phyloP scores from a whole-genome alignment of 345 rosid species.

The Pugionium dolabratum region DNA sequence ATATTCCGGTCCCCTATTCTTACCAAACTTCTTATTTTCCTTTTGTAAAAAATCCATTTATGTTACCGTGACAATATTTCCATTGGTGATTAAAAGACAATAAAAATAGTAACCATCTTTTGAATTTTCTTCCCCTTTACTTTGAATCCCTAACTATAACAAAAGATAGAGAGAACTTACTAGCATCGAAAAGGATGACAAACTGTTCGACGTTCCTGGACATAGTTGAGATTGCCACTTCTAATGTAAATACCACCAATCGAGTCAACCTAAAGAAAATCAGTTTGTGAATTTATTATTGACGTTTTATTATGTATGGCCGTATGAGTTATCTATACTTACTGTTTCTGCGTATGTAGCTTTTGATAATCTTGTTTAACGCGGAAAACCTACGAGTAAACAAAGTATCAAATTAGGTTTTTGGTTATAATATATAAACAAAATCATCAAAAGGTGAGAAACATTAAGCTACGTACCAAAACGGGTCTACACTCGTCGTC shows the following conservation, averaged over 20 bases:
- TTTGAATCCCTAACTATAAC: neutral
- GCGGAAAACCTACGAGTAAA: constrained; percentile 67
- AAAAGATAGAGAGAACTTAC: constrained; percentile 50
- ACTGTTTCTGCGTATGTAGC: constrained; percentile 80
- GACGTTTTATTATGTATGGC: neutral
- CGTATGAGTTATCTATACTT: constrained; percentile 33
- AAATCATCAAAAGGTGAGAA: neutral
- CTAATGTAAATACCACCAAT: constrained; percentile 85
- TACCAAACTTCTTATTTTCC: neutral
- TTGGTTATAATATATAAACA: neutral
- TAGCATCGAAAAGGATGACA: constrained; percentile 90
- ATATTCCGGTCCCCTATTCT: constrained; percentile 35
- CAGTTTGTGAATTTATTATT: neutral
- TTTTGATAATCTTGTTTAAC: constrained; percentile 92
- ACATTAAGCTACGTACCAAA: constrained; percentile 54
- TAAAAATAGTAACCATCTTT: too few species aligned
- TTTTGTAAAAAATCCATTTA: too few species aligned
- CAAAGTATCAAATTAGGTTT: constrained; percentile 5
- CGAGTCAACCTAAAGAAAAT: constrained; percentile 60
- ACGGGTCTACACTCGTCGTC: constrained; percentile 95
- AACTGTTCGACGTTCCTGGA: constrained; percentile 72
- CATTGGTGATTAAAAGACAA: too few species aligned
- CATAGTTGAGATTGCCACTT: constrained; percentile 90
- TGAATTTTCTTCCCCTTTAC: neutral
- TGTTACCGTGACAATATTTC: neutral